phyloP scores from a whole-genome alignment of 2,329 filamentous ascomycete genomes.

The Tolypocladium nubicola region DNA sequence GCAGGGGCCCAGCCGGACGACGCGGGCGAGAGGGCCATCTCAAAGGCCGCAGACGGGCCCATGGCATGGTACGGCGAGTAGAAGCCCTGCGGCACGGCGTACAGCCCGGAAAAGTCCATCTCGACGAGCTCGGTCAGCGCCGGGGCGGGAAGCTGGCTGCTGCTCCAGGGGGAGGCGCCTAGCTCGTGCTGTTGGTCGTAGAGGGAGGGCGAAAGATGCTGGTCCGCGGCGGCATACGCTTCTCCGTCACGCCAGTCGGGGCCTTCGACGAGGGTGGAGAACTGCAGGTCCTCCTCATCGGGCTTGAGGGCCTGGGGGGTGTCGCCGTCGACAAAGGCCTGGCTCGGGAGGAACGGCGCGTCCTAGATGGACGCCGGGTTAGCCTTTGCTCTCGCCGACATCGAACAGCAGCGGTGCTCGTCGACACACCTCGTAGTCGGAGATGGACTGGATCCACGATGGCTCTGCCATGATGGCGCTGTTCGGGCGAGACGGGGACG shows the following conservation, averaged over 20 bases:
- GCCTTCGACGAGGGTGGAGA: not conserved
- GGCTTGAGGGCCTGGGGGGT: not conserved
- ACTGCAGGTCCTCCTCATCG: not conserved
- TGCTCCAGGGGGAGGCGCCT: not conserved
- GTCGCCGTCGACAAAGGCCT: not conserved
- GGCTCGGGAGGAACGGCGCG: not conserved
- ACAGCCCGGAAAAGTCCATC: not conserved
- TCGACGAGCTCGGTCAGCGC: not conserved
- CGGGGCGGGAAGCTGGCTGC: not conserved
- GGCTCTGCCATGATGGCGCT: not conserved
- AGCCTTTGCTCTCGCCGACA: no score
- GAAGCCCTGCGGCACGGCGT: not conserved
- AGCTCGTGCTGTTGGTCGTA: not conserved
- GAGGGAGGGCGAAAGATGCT: not conserved
- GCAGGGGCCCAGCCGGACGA: not conserved
- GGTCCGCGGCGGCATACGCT: not conserved
- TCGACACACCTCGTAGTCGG: slow-evolving; percentile 7
- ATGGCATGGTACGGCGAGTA: not conserved
- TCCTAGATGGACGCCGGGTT: not conserved
- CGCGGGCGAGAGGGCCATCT: not conserved
- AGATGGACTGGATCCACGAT: slow-evolving; percentile 6
- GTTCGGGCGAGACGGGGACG: not conserved
- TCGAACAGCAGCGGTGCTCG: no score
- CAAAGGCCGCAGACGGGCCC: not conserved
- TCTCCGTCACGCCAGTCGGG: not conserved